phyloP scores from a whole-genome alignment of 2,329 filamentous ascomycete species.

The Trichocomaceae sp. region DNA sequence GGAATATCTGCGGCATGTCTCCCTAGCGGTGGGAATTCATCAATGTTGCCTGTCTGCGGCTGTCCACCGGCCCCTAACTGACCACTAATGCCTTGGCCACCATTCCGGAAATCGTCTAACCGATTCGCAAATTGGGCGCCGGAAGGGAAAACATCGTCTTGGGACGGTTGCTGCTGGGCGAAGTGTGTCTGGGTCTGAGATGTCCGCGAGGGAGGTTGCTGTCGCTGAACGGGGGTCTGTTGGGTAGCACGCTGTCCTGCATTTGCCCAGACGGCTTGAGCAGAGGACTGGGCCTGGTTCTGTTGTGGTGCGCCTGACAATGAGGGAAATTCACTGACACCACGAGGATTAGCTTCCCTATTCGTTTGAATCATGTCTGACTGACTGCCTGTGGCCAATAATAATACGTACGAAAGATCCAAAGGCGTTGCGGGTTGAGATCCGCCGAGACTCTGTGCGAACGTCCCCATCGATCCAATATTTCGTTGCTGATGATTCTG shows the following conservation, averaged over 20 bases:
- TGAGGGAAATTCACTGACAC: slow-evolving; percentile 55
- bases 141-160: slow-evolving; percentile 43
- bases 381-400: background rate
- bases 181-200: slow-evolving; percentile 37
- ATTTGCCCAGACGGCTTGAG: slow-evolving; percentile 53
- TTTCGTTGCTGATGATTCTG: slow-evolving; percentile 46
- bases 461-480: slow-evolving; percentile 47
- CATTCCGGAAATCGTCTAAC: slow-evolving; percentile 52
- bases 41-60: slow-evolving; percentile 51
- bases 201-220: slow-evolving; percentile 39
- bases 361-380: background rate
- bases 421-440: slow-evolving; percentile 49
- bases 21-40: slow-evolving; percentile 56
- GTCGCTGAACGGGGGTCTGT: slow-evolving; percentile 49
- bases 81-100: slow-evolving; percentile 48
- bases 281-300: slow-evolving; percentile 46
- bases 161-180: slow-evolving; percentile 41
- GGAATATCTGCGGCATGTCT: slow-evolving; percentile 33
- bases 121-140: slow-evolving; percentile 46
- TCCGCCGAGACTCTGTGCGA: slow-evolving; percentile 51
- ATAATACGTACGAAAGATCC: slow-evolving; percentile 50
- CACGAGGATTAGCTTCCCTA: slow-evolving; percentile 7
- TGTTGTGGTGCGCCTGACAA: slow-evolving; percentile 53
- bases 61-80: slow-evolving; percentile 46
- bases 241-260: slow-evolving; percentile 49